Conservation (phyloP, 2,329 filamentous ascomycete species). For the Chaetomium strumarium region DNA sequence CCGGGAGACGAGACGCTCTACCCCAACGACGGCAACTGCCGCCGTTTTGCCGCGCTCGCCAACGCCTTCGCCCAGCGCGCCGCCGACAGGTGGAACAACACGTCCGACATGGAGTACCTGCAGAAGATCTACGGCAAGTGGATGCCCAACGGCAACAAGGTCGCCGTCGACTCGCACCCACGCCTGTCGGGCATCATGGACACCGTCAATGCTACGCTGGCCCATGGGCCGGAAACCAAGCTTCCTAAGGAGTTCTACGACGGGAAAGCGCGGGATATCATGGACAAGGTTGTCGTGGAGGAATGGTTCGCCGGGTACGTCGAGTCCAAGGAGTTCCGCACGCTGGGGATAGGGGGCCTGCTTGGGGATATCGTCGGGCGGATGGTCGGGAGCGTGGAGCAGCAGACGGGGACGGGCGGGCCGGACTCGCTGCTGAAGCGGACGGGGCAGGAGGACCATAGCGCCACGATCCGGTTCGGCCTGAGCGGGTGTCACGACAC, state of each 20-base stretch:
- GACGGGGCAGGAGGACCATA: conserved; percentile 30
- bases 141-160: conserved; percentile 68
- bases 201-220: conserved; percentile 80
- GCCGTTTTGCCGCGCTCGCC: conserved; percentile 63
- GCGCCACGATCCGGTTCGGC: conserved; percentile 59
- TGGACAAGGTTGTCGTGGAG: conserved; percentile 72
- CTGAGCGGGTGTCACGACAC: conserved; percentile 91
- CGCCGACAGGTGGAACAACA: conserved; percentile 66
- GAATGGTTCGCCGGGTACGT: conserved; percentile 90
- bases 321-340: conserved; percentile 82
- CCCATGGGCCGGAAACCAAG: conserved; percentile 72
- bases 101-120: conserved; percentile 77
- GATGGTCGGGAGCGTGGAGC: conserved; percentile 64
- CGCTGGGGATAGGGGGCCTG: conserved; percentile 76
- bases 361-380: conserved; percentile 76
- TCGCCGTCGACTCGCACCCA: conserved; percentile 80
- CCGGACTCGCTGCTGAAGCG: conserved; percentile 42
- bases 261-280: conserved; percentile 58
- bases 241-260: conserved; percentile 89
- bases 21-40: conserved; percentile 70
- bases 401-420: conserved; percentile 45
- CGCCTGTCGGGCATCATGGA: conserved; percentile 89
- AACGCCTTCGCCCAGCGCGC: conserved; percentile 66
- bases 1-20: conserved; percentile 70
- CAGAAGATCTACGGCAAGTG: conserved; percentile 72